Base-by-base conservation (phyloP, 768 basidiomycete genomes). In the Coprinopsis cinerea region DNA sequence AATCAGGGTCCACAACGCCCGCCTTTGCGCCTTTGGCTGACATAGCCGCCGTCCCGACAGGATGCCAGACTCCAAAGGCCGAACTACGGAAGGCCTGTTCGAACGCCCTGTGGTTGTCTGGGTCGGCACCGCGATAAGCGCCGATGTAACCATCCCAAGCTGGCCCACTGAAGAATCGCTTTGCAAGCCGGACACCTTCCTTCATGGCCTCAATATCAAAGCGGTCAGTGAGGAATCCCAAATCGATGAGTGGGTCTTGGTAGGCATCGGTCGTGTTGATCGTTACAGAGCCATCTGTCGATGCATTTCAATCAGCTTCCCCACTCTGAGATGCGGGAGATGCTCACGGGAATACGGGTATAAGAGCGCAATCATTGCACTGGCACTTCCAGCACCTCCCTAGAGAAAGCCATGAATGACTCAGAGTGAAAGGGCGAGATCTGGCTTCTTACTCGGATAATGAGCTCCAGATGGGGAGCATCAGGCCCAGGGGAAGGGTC, bases 1-100 rank as follows among this genome's bases (percentile, higher is more conserved):
- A 51, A 45, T 65, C 58, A 1, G 62, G 63, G 50, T 65, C 57
- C 4, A 63, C 59, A 25, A 66, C 65, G n/a, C 64, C 64, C n/a
- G 48, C 35, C 13, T 45, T 32, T 1, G 57, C 55, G 9, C 53
- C 56, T 41, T 52, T 57, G 3, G 58, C 26, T 13, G 57, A 59
- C 63, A 61, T 64, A 7, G 52, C 44, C 10, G 56, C 55, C 9
- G 57, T 59, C 15, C 58, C 61, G 17, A 59, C 51, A 3, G 56
- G 47, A 47, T 64, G 63, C 30, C 48, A 55, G 24, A 55, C 48
- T 1, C 53, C 49, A 0, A 24, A 37, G 1, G 54, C 49, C 3
- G 43, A 45, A n/a, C 52, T 44, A 3, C 49, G 44, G 25, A 57
- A 46, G 44, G 50, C 54, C 11, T 45, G 47, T 2, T 55, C 53